Evolutionary conservation across 1,139 yeast genomes (phyloP), one percentile per base, ranked within the genome.

Genomic region (Pichia sp.): DNA sequence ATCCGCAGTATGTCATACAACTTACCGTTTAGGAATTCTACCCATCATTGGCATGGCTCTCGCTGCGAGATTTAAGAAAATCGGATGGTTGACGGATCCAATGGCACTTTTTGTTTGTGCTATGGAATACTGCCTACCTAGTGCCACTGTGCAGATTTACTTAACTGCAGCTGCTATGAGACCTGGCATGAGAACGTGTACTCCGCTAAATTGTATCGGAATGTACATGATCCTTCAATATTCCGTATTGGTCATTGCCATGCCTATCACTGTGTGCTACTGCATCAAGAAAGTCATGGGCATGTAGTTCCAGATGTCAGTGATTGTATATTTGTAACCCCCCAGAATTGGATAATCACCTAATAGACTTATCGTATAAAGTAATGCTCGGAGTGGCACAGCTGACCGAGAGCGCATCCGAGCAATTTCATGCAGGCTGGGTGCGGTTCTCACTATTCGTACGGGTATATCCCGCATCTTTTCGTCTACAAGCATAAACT

Each of bases 141-240:
- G 83, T 50, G 94, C 96, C 1, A 87, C 96, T 0, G 75, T 87
- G 6, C 79, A 86, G 52, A 80, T 87, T 14, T 87, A 85, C 53
- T 66, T 87, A 47, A 85, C 96, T 3, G 91, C 94, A 2, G 79
- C 84, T 53, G 80, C 77, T 56, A 77, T 87, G 24, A 76, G 73
- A 37, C 78, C 87, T 0, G 66, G 66, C 24, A 64, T 73, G 11
- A 76, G 66, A 2, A 75, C 72, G 15, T 79, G 77, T 50, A 52
- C 74, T 6, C 94, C 84, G 52, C 74, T 87, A 79, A 91, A 86
- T 50, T 84, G 94, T 55, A 64, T 87, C 39, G 91, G 95, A 0
- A 67, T 83, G 8, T 71, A 77, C 39, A 64, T 85, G 40, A 70
- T 87, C 45, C 66, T 72, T 30, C 94, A 87, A 56, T 87, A 87